These are phyloP conservation scores for Russula sp. DNA, from an alignment of 768 basidiomycete species.

Conservation along the genomic window DNA sequence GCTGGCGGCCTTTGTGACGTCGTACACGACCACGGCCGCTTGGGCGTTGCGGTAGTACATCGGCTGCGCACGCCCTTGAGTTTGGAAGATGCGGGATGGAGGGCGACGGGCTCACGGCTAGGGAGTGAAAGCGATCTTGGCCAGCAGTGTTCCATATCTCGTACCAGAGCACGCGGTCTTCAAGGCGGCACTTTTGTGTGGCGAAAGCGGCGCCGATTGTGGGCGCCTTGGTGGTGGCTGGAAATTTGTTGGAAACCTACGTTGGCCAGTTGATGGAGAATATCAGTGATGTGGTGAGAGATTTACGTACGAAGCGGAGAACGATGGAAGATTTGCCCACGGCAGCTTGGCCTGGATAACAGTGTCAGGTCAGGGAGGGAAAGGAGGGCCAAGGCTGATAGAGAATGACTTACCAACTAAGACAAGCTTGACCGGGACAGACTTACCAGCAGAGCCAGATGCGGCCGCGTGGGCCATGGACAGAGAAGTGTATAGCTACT, in stretches of 20 bases:
- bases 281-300: conserved; percentile 20
- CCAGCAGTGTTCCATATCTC: conserved; percentile 98
- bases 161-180: conserved; percentile 88
- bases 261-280: not conserved
- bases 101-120: conserved; percentile 58
- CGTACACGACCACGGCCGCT: conserved; percentile 97
- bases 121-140: conserved; percentile 95
- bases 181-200: conserved; percentile 91
- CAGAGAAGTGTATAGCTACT: not conserved
- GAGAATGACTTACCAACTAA: conserved; percentile 64
- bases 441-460: conserved; percentile 71
- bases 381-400: not conserved
- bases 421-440: conserved; percentile 96
- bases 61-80: conserved; percentile 46
- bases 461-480: conserved; percentile 63
- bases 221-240: conserved; percentile 97
- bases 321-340: conserved; percentile 99
- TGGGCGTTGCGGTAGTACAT: conserved; percentile 99
- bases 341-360: conserved; percentile 80
- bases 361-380: not conserved
- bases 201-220: conserved; percentile 97
- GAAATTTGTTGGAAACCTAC: conserved; percentile 94
- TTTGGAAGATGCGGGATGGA: not conserved
- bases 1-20: conserved; percentile 93
- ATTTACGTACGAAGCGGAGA: conserved; percentile 75